These are phyloP conservation scores for Wickerhamiella alocasiicola DNA, from an alignment of 805 yeast genomes.

Conservation along the genomic window DNA sequence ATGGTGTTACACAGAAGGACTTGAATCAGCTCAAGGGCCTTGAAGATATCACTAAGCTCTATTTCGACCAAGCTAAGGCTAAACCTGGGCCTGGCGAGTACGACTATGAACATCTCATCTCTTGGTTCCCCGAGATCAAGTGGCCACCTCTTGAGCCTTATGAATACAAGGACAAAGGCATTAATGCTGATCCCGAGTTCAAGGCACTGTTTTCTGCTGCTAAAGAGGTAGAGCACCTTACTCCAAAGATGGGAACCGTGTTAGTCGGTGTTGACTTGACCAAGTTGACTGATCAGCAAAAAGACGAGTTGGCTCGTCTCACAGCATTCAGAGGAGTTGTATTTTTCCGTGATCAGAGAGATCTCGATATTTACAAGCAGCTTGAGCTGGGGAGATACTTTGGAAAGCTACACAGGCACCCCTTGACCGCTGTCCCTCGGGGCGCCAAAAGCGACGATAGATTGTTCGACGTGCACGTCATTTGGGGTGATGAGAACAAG, in stretches of 20 bases:
- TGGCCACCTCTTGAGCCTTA: conserved; percentile 21
- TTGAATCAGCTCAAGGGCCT: conserved; percentile 9
- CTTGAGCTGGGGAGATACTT: conserved; percentile 35
- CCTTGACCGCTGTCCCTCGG: conserved; percentile 29
- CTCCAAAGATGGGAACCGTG: conserved; percentile 40
- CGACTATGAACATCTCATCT: conserved; percentile 21
- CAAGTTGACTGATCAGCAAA: conserved; percentile 33
- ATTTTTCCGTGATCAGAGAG: conserved; percentile 36
- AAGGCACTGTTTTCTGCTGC: conserved; percentile 33
- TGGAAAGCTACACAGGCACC: conserved; percentile 37
- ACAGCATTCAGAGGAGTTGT: conserved; percentile 41
- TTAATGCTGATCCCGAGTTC: conserved; percentile 29
- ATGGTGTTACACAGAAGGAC: conserved; percentile 5
- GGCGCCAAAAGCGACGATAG: conserved; percentile 42
- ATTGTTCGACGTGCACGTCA: conserved; percentile 22
- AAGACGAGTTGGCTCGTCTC: conserved; percentile 37
- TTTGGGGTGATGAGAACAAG: conserved; percentile 20
- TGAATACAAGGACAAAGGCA: conserved; percentile 15
- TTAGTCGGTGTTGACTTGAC: conserved; percentile 36
- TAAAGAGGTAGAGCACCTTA: conserved; percentile 32
- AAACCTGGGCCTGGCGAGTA: conserved; percentile 9
- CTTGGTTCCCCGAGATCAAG: conserved; percentile 23
- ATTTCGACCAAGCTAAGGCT: conserved; percentile 5
- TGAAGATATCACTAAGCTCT: conserved; percentile 11
- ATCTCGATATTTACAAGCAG: conserved; percentile 33